Evolutionary conservation across 169 alveolate genomes (phyloP), one percentile per base, ranked within the genome.

Genomic region (Eimeria necatrix): DNA sequence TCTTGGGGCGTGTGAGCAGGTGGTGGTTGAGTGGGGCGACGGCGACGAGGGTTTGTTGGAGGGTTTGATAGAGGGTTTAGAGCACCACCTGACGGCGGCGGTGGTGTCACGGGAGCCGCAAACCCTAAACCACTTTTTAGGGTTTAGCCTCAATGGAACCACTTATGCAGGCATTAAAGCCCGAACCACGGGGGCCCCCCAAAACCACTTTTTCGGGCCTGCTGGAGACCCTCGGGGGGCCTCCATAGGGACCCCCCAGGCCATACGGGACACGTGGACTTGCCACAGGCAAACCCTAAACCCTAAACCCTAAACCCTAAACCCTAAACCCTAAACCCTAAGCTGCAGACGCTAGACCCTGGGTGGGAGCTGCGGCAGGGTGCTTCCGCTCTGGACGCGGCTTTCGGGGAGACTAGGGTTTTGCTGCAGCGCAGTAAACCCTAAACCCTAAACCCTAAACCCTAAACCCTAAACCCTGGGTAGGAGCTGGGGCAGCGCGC

Each of bases 171-270:
- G 99, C 68, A 89, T 96, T n/a, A 96, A 99, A 94, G 99, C 98
- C n/a, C 96, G 99, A 91, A 98, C 99, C 32, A 98, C 99, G 22
- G 99, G 99, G 53, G 99, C 99, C 24, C 99, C 99, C 2, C 97
- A 98, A 92, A 98, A 98, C 91, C 99, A 98, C 94, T 98, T 98
- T 98, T 98, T 98, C 64, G 98, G 99, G 12, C 98, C 98, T 16
- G 93, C 97, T 56, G 98, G 98, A 56, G 99, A 97, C 73, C 97
- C 98, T 91, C 95, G 98, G 95, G 98, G 97, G 14, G 99, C 99
- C 20, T 98, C 98, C 3, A 98, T 98, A 84, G 99, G 98, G 56
- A 96, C 97, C 53, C 97, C 97, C n/a, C 98, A 98, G 87, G 99
- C 99, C 22, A 97, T 98, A 60, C 53, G 80, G 68, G 68, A 78